phyloP scores from a whole-genome alignment of 2,329 filamentous ascomycete genomes.

The Chaetomium sp. region DNA sequence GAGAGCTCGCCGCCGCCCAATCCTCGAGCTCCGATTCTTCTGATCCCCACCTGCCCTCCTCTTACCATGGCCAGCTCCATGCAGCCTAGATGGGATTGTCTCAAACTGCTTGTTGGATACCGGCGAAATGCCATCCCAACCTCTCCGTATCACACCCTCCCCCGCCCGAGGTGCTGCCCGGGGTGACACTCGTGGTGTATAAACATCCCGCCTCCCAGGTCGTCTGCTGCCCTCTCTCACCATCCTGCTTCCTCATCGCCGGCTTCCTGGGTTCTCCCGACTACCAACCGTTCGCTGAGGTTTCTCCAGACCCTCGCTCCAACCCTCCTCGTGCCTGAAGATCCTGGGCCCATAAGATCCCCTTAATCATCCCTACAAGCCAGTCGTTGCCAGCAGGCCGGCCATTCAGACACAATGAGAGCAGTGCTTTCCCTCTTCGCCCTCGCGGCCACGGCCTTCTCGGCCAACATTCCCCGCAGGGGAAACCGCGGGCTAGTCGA shows the following conservation, averaged over 20 bases:
- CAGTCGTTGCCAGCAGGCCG: conserved; percentile 21
- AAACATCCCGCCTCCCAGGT: conserved; percentile 31
- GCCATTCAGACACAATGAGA: conserved; percentile 38
- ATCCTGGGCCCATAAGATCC: conserved; percentile 4
- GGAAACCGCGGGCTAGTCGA: conserved; percentile 12
- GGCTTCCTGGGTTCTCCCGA: conserved; percentile 26
- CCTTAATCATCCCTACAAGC: conserved; percentile 17
- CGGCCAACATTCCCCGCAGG: conserved; percentile 32
- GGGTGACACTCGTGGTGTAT: conserved; percentile 26
- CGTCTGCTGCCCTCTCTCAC: conserved; percentile 19
- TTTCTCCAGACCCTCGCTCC: conserved; percentile 33
- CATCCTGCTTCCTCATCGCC: conserved; percentile 28
- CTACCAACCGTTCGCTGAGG: conserved; percentile 39
- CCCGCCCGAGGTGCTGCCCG: conserved; percentile 4
- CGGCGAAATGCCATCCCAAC: conserved; percentile 28
- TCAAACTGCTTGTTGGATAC: conserved; percentile 27
- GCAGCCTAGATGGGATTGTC: conserved; percentile 28
- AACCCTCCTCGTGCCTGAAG: conserved; percentile 18
- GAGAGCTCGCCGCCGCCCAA: conserved; percentile 18
- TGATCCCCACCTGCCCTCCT: conserved; percentile 24
- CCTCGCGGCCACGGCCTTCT: conserved; percentile 38
- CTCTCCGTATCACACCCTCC: conserved; percentile 14
- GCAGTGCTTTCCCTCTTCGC: conserved; percentile 39
- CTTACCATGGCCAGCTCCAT: conserved; percentile 19
- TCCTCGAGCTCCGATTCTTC: conserved; percentile 13